phyloP scores from a whole-genome alignment of 371 early-diverging fungal genomes.

The Mucor saturninus region DNA sequence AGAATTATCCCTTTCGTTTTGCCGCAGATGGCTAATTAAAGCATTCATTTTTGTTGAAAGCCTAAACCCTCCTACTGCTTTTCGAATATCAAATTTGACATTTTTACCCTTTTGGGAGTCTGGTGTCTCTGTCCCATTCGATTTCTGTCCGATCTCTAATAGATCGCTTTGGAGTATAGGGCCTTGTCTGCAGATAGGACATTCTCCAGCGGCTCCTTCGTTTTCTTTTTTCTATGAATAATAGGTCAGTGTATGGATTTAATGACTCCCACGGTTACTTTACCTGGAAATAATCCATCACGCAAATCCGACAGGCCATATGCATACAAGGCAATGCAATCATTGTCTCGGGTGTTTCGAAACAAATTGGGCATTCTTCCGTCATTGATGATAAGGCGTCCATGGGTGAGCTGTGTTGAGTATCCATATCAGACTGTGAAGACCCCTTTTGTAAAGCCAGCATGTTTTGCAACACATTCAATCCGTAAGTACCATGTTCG shows the following conservation, averaged over 20 bases:
- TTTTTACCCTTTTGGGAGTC: constrained; percentile 14
- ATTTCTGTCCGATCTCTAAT: constrained; percentile 41
- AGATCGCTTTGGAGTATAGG: constrained; percentile 57
- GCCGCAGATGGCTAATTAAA: constrained; percentile 52
- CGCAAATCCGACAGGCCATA: constrained; percentile 65
- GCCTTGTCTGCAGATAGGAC: constrained; percentile 66
- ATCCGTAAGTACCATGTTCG: constrained; percentile 31
- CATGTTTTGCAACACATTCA: constrained; percentile 45
- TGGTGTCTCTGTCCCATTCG: neutral
- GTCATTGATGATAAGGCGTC: constrained; percentile 8
- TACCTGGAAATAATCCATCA: constrained; percentile 64
- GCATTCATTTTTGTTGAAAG: constrained; percentile 70
- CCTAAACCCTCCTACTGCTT: constrained; percentile 56
- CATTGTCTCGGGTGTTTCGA: constrained; percentile 53
- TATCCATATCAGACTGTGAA: neutral
- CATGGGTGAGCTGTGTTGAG: neutral
- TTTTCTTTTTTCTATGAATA: constrained; percentile 51
- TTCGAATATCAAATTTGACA: constrained; percentile 37
- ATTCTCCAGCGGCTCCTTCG: constrained; percentile 59
- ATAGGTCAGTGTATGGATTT: no score
- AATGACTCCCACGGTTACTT: no score
- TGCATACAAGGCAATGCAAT: constrained; percentile 72
- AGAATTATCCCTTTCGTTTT: constrained; percentile 32
- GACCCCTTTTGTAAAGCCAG: constrained; percentile 28
- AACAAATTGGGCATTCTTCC: constrained; percentile 44